Evolutionary conservation across 1,139 yeast genomes (phyloP), one percentile per base, ranked within the genome.

Genomic region (Taiozyma sp.): DNA sequence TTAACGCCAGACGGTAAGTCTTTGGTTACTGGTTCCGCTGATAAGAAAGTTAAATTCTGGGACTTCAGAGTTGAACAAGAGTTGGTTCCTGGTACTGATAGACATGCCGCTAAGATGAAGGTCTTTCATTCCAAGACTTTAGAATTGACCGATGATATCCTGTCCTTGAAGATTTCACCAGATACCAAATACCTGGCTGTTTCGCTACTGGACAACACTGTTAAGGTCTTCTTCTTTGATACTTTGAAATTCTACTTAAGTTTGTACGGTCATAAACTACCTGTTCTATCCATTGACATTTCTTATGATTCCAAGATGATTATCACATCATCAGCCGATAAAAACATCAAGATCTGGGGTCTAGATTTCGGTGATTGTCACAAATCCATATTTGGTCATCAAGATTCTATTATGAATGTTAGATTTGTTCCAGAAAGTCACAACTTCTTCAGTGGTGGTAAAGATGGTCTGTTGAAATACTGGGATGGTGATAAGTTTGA

Each of bases 401-500:
- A 90, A 64, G 99, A 93, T 67, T 85, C 96, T 6, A 87, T 93
- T 53, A 88, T 93, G 96, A 78, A 79, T 58, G 97, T 91, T 37
- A 79, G 73, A 54, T 93, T 93, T 63, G 79, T 90, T 54, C 95
- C 96, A 2, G 85, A 83, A 19, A 77, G 88, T 13, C 97, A 91
- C 66, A 82, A 91, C 67, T 90, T 95, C 67, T 88, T 95, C 69
- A 86, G 96, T 48, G 83, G 90, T 53, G 85, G 95, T 46, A 93
- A 93, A 66, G 99, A 93, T 68, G 91, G 89, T 14, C 70, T 85
- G 56, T 79, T 93, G 52, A 93, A 95, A 69, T 90, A 89, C 67
- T 93, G 99, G 99, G 99, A 93, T 68, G 99, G 98, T 57, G 96
- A 88, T 63, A 93, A 93, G 70, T 93, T 93, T 67, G 97, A 89